Evolutionary conservation across 2,329 filamentous ascomycete species (phyloP).

Genomic region (Malbranchea cinnamomea): DNA sequence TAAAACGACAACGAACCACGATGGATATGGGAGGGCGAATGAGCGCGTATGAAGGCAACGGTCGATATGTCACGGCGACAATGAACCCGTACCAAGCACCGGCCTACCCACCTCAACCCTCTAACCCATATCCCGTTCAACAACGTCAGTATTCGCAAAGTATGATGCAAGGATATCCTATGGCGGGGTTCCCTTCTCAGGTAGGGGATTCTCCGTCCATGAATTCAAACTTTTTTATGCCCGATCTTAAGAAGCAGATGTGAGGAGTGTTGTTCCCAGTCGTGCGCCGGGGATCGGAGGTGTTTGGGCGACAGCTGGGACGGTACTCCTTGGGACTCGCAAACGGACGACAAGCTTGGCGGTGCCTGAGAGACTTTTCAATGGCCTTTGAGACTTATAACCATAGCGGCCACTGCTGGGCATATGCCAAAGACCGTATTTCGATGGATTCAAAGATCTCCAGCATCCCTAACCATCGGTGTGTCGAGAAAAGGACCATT

Average conservation of each 20-base stretch:
- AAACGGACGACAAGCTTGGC: too few relatives aligned
- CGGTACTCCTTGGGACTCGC: too few relatives aligned
- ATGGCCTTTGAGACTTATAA: too few relatives aligned
- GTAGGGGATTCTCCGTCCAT: too few relatives aligned
- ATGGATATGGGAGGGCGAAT: slow-evolving; percentile 21
- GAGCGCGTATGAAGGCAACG: slow-evolving; percentile 22
- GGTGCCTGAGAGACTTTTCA: too few relatives aligned
- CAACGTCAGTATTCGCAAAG: slow-evolving; percentile 22
- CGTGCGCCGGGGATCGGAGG: too few relatives aligned
- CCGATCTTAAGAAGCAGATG: slow-evolving; percentile 21
- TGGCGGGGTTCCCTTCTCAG: too few relatives aligned
- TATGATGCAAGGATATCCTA: slow-evolving; percentile 21
- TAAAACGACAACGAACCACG: slow-evolving; percentile 27
- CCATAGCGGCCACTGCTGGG: too few relatives aligned
- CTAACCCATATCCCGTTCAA: slow-evolving; percentile 18
- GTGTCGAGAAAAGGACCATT: neutral
- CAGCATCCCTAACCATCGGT: neutral
- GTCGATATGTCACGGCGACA: slow-evolving; percentile 19
- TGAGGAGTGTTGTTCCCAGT: slow-evolving; percentile 15
- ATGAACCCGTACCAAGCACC: slow-evolving; percentile 24
- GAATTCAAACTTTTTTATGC: too few relatives aligned
- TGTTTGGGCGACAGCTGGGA: too few relatives aligned
- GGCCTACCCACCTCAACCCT: slow-evolving; percentile 6
- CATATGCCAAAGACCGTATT: too few relatives aligned
- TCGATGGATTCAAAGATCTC: neutral